Evolutionary conservation across 116 monocot genomes (phyloP), one percentile per base, ranked within the genome.

Genomic region (Dioscorea cayenensis): DNA sequence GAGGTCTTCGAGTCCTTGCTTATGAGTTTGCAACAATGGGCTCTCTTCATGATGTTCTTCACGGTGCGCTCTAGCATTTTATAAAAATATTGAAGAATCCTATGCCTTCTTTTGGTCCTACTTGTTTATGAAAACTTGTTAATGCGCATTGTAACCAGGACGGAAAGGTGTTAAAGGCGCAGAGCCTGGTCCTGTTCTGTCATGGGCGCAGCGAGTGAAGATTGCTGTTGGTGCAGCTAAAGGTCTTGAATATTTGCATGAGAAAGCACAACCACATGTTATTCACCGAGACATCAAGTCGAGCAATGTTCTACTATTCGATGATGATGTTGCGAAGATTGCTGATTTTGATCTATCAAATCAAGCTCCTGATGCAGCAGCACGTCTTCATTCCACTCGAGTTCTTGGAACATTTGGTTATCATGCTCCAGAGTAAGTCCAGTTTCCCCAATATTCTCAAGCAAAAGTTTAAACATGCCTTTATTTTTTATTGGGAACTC

Each of bases 381-480:
- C 85, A 58, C 88, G 84, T 1, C 88, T 88, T 69, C 88, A 88
- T 22, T 88, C 88, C 28, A 92, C 88, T 71, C 71, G 84, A 29
- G 86, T 88, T 19, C 85, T 92, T 72, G 92, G 88, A 68, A 92
- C 92, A 7, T 92, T 92, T 82, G 86, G 88, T 61, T 92, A 92
- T 72, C 79, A 84, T 73, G 84, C 90, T 71, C 86, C 90, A 38
- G 90, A 90, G 90, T 85, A 72, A 77, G 77, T 27, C 62, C 7
- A 74, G 77, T 27, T 66, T 4, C 12, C 52, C 69, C 10, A 8
- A 70, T 14, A 14, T 65, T 64, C 49, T 36, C 22, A 10, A 5
- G n/a, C n/a, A 49, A 32, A 36, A 72, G 12, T 10, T 60, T 71
- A 16, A 1, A 16, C 48, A 67, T 2, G 6, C 7, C 20, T 14